Percentiles rank a stretch among this genome's conserved stretches.
Conservation (phyloP, 768 basidiomycete species). For the Piloderma croceum region DNA sequence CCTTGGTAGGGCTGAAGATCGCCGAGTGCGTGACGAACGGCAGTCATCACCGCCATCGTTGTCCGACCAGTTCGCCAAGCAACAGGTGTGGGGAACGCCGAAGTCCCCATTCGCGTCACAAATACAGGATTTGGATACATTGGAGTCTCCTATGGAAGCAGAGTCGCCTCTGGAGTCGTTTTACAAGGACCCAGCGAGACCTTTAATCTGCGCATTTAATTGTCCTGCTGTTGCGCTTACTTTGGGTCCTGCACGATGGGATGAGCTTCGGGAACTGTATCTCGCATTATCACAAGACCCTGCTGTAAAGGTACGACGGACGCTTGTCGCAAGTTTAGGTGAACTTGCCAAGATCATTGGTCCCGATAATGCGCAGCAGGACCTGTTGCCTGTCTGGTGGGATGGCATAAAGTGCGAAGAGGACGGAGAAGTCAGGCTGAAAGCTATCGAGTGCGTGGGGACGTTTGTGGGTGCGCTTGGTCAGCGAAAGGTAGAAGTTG, state of each 20-base stretch:
- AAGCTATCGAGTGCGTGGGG: constrained; percentile 62
- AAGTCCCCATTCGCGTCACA: constrained; percentile 1
- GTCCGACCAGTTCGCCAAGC: constrained; percentile 2
- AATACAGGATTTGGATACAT: constrained; percentile 12
- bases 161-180: constrained; percentile 35
- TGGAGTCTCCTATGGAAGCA: not conserved
- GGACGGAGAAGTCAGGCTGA: constrained; percentile 64
- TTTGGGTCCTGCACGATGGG: constrained; percentile 73
- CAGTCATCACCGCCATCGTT: constrained; percentile 12
- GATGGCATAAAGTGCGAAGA: constrained; percentile 48
- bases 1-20: constrained; percentile 52
- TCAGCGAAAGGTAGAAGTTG: constrained; percentile 39
- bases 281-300: constrained; percentile 55
- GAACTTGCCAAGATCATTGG: constrained; percentile 87
- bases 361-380: constrained; percentile 53
- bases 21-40: constrained; percentile 34
- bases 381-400: constrained; percentile 72
- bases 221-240: constrained; percentile 87
- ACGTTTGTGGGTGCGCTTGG: constrained; percentile 52
- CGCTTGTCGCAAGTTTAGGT: constrained; percentile 83
- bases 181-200: constrained; percentile 62
- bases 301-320: constrained; percentile 61
- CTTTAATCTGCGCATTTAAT: constrained; percentile 82
- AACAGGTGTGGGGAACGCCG: constrained; percentile 6
- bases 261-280: constrained; percentile 64